These are phyloP conservation scores for Gardenia jasminoides DNA, from an alignment of 257 asterid species.

Conservation along the genomic window DNA sequence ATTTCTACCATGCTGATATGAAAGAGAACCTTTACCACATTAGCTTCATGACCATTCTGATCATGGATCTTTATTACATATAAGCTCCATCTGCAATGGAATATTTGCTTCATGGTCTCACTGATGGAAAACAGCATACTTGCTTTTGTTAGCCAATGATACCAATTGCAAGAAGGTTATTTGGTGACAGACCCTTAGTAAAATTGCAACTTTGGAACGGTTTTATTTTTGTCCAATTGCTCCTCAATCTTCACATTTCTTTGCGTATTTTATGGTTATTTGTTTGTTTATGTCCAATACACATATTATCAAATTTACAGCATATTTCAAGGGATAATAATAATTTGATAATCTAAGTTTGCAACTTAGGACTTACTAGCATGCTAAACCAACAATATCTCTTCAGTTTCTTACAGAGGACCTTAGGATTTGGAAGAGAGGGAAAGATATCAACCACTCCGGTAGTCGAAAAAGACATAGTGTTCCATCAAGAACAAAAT, in stretches of 20 bases:
- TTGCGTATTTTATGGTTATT: neutral
- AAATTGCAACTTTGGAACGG: neutral
- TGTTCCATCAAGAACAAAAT: neutral
- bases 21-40: neutral
- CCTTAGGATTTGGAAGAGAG: neutral
- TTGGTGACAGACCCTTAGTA: neutral
- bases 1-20: neutral
- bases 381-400: neutral
- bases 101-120: too few species aligned
- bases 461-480: neutral
- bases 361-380: neutral
- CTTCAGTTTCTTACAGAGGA: neutral
- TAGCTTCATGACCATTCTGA: neutral
- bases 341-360: too few species aligned
- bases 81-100: neutral
- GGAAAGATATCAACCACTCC: neutral
- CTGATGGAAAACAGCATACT: too few species aligned
- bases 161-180: too few species aligned
- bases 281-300: neutral
- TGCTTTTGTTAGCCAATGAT: too few species aligned
- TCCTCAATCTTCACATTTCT: neutral
- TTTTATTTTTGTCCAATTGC: neutral
- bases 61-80: neutral
- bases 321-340: neutral
- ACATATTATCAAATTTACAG: neutral